A percentile compares a stretch with the other conserved stretches of the same genome.
These are phyloP conservation scores for Scleroderma citrinum DNA, from an alignment of 768 basidiomycete species.

Conservation along the genomic window DNA sequence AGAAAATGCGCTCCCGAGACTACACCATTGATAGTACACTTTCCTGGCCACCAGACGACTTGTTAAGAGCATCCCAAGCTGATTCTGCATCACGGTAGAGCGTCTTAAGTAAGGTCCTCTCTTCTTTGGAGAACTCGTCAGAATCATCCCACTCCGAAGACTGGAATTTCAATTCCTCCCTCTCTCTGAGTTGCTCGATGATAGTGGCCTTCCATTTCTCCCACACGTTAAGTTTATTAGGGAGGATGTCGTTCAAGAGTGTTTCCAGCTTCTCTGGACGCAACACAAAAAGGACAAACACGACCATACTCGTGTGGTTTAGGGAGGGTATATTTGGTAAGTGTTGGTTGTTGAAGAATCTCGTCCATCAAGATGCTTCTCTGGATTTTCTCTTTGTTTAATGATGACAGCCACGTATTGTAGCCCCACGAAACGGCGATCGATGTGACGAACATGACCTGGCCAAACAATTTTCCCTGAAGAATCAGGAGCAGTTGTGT, in stretches of 20 bases:
- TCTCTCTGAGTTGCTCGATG: not conserved
- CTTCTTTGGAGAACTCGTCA: not conserved
- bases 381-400: conserved; percentile 32
- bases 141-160: not conserved
- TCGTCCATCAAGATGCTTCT: conserved; percentile 10
- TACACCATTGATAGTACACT: no score
- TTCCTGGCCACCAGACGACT: no score
- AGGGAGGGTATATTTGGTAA: conserved; percentile 17
- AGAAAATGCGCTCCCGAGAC: no score
- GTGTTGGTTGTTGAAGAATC: conserved; percentile 8
- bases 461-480: conserved; percentile 30
- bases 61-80: not conserved
- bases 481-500: conserved; percentile 28
- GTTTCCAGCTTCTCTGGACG: not conserved
- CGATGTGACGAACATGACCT: conserved; percentile 29
- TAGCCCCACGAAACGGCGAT: conserved; percentile 31
- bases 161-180: not conserved
- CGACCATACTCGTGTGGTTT: conserved; percentile 18
- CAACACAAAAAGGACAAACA: conserved; percentile 16
- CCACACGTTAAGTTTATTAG: conserved; percentile 1
- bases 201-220: not conserved
- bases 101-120: not conserved
- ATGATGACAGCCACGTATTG: conserved; percentile 30
- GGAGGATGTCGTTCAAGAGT: not conserved
- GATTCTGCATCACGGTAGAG: not conserved